Base-by-base conservation (phyloP, 805 yeast species). In the Ogataea ramenticola region DNA sequence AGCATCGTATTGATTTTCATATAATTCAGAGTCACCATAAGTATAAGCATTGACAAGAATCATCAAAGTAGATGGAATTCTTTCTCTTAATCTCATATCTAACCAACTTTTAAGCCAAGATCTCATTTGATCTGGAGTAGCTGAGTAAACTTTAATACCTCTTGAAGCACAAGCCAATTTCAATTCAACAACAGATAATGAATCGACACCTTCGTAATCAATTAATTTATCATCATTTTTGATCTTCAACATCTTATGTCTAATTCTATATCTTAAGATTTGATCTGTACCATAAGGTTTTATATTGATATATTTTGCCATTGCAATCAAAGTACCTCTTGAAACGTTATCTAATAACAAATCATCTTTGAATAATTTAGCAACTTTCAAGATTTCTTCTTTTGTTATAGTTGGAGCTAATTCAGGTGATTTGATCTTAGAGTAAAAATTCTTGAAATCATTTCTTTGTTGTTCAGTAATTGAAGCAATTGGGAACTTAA, bases 211-310 rank as follows among this genome's bases (percentile, higher is more conserved):
- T 68, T 91, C 99, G 61, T 87, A 88, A 55, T 84, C 93, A 52
- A 91, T 88, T 42, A 85, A 81, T 56, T 81, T 80, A 64, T 91
- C 99, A 66, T 91, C 99, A 53, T 80, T 80, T 64, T 88, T 90
- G 63, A 90, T 88, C 54, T 80, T 82, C 56, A 90, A 77, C 74
- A 91, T 74, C 56, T 86, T 79, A 66, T 85, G 87, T 68, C 99
- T 84, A 56, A 91, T 89, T 66, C 88, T 86, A 66, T 90, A 90
- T 56, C 98, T 82, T 54, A 91, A 71, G 63, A 91, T 82, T 57
- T 77, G 77, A 62, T 90, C 95, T 34, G 95, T 85, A 33, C 99
- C 99, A 58, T 85, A 90, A 15, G 97, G 95, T 53, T 86, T 84
- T 48, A 91, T 67, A 44, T 86, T 84, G 79, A 91, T 86, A 66